A percentile compares a stretch with the other conserved stretches of the same genome.
phyloP scores from a whole-genome alignment of 768 basidiomycete species.

The Boletus pseudopeckii region DNA sequence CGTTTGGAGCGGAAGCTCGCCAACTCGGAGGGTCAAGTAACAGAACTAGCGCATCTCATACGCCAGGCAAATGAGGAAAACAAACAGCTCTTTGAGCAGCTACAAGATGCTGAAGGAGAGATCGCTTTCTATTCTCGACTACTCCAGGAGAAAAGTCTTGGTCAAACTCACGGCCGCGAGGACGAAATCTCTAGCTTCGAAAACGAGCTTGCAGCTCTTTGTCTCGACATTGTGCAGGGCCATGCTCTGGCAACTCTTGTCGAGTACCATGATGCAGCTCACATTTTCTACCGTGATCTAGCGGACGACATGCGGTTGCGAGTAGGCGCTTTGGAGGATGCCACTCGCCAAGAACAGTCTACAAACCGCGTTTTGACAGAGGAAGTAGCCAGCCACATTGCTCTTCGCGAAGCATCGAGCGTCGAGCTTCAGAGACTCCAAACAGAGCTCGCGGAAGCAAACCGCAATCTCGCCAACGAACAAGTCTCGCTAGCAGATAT shows the following conservation, averaged over 20 bases:
- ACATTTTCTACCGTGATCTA: constrained; percentile 37
- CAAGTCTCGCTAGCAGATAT: constrained; percentile 18
- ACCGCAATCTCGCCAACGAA: constrained; percentile 20
- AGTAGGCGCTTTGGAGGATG: constrained; percentile 7
- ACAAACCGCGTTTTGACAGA: constrained; percentile 20
- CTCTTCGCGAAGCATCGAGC: constrained; percentile 41
- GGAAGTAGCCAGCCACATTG: constrained; percentile 41
- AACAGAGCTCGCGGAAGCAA: constrained; percentile 33
- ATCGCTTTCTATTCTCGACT: constrained; percentile 10
- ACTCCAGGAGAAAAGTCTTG: constrained; percentile 4
- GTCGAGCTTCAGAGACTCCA: constrained; percentile 40
- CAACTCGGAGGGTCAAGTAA: constrained; percentile 64
- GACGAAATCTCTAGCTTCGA: constrained; percentile 11
- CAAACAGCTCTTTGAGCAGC: constrained; percentile 33
- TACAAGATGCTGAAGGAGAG: constrained; percentile 20
- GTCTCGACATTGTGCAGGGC: constrained; percentile 17
- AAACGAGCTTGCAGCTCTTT: constrained; percentile 14
- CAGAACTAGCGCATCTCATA: constrained; percentile 60
- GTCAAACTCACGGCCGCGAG: neutral
- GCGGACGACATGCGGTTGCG: constrained; percentile 33
- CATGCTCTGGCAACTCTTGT: constrained; percentile 9
- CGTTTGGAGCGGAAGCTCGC: constrained; percentile 67
- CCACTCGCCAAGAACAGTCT: constrained; percentile 13
- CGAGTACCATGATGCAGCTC: constrained; percentile 21
- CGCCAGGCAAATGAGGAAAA: constrained; percentile 57